These are phyloP conservation scores for Suillus alpinus DNA, from an alignment of 768 basidiomycete species.

Conservation along the genomic window DNA sequence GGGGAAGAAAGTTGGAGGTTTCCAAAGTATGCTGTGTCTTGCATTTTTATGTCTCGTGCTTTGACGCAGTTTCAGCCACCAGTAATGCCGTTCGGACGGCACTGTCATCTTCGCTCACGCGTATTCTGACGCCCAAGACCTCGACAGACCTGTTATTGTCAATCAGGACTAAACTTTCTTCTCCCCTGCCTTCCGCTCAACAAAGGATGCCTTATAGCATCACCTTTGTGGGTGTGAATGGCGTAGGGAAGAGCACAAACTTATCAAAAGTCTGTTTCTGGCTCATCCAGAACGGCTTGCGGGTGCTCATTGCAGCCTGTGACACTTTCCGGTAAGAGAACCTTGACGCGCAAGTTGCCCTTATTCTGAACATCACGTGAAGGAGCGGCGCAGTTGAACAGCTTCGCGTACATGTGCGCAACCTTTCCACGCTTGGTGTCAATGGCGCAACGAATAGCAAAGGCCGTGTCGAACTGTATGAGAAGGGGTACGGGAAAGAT, in stretches of 20 bases:
- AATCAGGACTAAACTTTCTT: slow-evolving; percentile 83
- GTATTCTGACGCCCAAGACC: slow-evolving; percentile 93
- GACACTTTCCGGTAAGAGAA: slow-evolving; percentile 84
- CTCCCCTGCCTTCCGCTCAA: slow-evolving; percentile 69
- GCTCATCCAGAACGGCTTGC: slow-evolving; percentile 92
- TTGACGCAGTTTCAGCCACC: slow-evolving; percentile 53
- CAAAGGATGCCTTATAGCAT: slow-evolving; percentile 87
- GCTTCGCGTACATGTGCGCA: slow-evolving; percentile 92
- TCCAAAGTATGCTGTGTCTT: slow-evolving; percentile 63
- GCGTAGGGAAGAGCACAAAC: slow-evolving; percentile 98
- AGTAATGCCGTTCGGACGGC: slow-evolving; percentile 81
- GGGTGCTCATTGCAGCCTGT: slow-evolving; percentile 96
- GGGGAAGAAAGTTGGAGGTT: slow-evolving; percentile 88
- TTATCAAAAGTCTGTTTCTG: slow-evolving; percentile 98
- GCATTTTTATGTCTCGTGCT: neutral
- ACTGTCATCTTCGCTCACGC: slow-evolving; percentile 82
- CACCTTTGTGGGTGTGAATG: slow-evolving; percentile 97
- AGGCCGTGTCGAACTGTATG: slow-evolving; percentile 87
- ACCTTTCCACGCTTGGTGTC: slow-evolving; percentile 80
- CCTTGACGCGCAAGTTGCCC: neutral
- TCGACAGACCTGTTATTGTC: slow-evolving; percentile 95
- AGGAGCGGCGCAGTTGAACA: slow-evolving; percentile 98
- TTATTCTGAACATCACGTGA: slow-evolving; percentile 6
- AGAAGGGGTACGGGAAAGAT: slow-evolving; percentile 97
- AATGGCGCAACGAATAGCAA: slow-evolving; percentile 68